A percentile compares a stretch with the other conserved stretches of the same genome.
These are phyloP conservation scores for Diaporthe vaccinii DNA, from an alignment of 2,329 filamentous ascomycete genomes.

Conservation along the genomic window DNA sequence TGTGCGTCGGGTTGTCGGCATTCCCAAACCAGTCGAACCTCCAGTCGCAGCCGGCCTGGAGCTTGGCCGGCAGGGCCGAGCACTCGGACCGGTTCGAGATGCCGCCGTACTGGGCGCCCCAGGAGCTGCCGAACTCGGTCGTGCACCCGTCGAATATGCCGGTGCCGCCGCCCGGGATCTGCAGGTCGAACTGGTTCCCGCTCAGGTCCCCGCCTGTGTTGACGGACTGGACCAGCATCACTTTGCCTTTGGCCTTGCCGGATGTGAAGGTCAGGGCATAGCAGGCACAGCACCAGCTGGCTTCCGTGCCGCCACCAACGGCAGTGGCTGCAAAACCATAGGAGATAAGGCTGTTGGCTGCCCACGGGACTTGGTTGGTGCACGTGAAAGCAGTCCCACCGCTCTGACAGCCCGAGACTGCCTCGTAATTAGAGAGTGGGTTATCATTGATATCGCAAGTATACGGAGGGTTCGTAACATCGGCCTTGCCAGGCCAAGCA, in stretches of 20 bases:
- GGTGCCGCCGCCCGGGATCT: slow-evolving; percentile 68
- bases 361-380: slow-evolving; percentile 73
- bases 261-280: slow-evolving; percentile 70
- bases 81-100: slow-evolving; percentile 58
- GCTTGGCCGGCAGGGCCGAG: slow-evolving; percentile 56
- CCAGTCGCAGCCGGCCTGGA: slow-evolving; percentile 65
- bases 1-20: slow-evolving; percentile 62
- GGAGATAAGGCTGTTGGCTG: slow-evolving; percentile 67
- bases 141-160: slow-evolving; percentile 58
- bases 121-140: slow-evolving; percentile 16
- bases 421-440: slow-evolving; percentile 63
- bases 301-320: slow-evolving; percentile 67
- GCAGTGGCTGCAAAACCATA: slow-evolving; percentile 76
- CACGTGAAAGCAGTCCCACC: slow-evolving; percentile 71
- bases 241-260: slow-evolving; percentile 68
- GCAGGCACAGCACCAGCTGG: slow-evolving; percentile 76
- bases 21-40: slow-evolving; percentile 67
- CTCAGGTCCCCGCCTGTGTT: slow-evolving; percentile 72
- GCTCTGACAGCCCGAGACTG: slow-evolving; percentile 67
- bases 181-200: slow-evolving; percentile 70
- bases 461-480: slow-evolving; percentile 63
- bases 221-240: slow-evolving; percentile 74
- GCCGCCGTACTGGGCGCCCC: slow-evolving; percentile 59
- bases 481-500: slow-evolving; percentile 69
- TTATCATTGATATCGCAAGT: slow-evolving; percentile 69